These are phyloP conservation scores for Amanita rubescens DNA, from an alignment of 768 basidiomycete species.

Conservation along the genomic window DNA sequence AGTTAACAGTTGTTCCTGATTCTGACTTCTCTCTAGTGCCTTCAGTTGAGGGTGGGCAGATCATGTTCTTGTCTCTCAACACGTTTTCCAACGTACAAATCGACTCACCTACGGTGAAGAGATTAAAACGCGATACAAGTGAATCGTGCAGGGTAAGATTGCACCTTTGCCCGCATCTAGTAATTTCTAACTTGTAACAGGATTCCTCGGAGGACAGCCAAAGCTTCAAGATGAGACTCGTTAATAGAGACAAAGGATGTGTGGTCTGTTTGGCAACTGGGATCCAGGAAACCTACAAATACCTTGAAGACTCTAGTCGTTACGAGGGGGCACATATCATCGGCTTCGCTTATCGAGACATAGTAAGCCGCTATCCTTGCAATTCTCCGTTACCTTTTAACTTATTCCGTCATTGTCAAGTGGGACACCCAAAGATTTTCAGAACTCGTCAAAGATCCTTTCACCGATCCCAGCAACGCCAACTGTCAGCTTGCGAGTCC, in stretches of 20 bases:
- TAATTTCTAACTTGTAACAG: slow-evolving; percentile 9
- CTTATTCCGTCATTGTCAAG: slow-evolving; percentile 12
- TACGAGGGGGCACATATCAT: slow-evolving; percentile 14
- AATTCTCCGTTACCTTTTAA: slow-evolving; percentile 9
- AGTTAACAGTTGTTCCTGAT: slow-evolving; percentile 8
- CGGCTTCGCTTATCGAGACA: not conserved
- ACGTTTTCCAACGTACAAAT: slow-evolving; percentile 9
- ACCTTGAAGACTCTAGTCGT: slow-evolving; percentile 13
- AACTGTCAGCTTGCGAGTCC: slow-evolving; percentile 9
- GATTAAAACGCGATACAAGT: slow-evolving; percentile 5
- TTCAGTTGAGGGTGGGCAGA: slow-evolving; percentile 10
- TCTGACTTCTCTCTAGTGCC: slow-evolving; percentile 14
- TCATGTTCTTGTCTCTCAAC: not conserved
- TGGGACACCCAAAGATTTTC: slow-evolving; percentile 7
- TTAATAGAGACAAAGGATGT: slow-evolving; percentile 15
- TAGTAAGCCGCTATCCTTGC: slow-evolving; percentile 10
- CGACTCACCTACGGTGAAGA: slow-evolving; percentile 2
- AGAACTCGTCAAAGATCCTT: slow-evolving; percentile 9
- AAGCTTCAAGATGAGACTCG: slow-evolving; percentile 15
- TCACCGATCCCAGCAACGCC: slow-evolving; percentile 12
- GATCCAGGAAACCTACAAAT: slow-evolving; percentile 11
- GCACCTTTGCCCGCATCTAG: slow-evolving; percentile 7
- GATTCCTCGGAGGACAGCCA: slow-evolving; percentile 8
- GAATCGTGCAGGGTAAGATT: slow-evolving; percentile 12
- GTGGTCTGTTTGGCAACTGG: slow-evolving; percentile 14